Evolutionary conservation across 352 stramenopile genomes (phyloP).

Genomic region (Phytophthora pisi): DNA sequence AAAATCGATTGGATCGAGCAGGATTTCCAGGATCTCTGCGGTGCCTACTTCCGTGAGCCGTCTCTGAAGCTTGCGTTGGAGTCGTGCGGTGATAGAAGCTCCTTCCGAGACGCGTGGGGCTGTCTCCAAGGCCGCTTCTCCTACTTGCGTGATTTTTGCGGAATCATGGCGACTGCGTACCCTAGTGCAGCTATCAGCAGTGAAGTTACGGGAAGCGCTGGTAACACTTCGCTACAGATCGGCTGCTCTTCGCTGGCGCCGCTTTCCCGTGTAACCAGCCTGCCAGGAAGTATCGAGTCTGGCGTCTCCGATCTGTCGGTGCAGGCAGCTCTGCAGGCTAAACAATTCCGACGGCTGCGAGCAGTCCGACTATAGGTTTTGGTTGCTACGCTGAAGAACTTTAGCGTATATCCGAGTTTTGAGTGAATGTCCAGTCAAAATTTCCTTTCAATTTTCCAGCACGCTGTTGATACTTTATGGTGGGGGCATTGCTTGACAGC

Average conservation of each 20-base stretch:
- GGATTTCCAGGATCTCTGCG: slow-evolving; percentile 35
- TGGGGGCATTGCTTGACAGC: no score
- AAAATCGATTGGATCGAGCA: slow-evolving; percentile 44
- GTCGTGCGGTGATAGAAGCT: slow-evolving; percentile 9
- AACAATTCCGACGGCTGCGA: slow-evolving; percentile 32
- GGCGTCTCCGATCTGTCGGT: slow-evolving; percentile 37
- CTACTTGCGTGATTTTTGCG: slow-evolving; percentile 31
- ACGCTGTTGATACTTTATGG: no score
- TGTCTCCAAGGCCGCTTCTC: slow-evolving; percentile 30
- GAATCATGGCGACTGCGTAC: slow-evolving; percentile 31
- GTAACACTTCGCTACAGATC: neutral
- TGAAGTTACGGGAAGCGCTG: neutral
- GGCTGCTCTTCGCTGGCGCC: slow-evolving; percentile 7
- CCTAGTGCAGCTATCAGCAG: slow-evolving; percentile 3
- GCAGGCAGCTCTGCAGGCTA: slow-evolving; percentile 31
- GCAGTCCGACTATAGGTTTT: slow-evolving; percentile 9
- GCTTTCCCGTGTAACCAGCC: neutral
- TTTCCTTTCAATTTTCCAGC: no score
- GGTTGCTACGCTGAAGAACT: neutral
- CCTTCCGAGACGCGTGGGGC: slow-evolving; percentile 25
- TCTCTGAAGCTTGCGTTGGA: slow-evolving; percentile 24
- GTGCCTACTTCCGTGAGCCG: slow-evolving; percentile 24
- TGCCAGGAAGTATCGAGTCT: slow-evolving; percentile 20
- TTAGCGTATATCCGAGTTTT: no score
- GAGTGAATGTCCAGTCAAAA: no score